These are phyloP conservation scores for Botrytis fabae DNA, from an alignment of 2,329 filamentous ascomycete genomes.

Conservation along the genomic window DNA sequence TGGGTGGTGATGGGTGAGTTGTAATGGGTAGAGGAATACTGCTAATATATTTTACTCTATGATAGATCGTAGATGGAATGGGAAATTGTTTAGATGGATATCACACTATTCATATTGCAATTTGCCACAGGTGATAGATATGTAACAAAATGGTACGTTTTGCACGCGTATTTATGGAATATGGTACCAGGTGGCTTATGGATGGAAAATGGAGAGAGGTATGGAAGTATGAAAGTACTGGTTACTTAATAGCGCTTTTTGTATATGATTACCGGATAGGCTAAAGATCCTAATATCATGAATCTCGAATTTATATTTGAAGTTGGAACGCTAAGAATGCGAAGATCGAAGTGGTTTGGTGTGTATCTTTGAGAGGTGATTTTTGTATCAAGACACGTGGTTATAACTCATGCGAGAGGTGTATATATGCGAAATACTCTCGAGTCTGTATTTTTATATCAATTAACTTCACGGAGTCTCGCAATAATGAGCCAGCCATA, in stretches of 20 bases:
- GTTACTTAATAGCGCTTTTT: not conserved
- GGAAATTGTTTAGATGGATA: not conserved
- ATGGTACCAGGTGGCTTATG: not conserved
- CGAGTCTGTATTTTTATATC: not conserved
- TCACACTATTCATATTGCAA: not conserved
- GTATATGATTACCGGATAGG: not conserved
- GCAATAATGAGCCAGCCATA: not conserved
- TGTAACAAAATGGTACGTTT: not conserved
- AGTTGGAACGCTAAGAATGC: not conserved
- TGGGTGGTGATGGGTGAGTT: no score
- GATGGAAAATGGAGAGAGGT: not conserved
- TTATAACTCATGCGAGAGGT: not conserved
- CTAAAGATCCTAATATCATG: not conserved
- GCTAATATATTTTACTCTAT: no score
- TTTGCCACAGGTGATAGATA: not conserved
- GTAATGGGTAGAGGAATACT: no score
- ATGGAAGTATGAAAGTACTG: not conserved
- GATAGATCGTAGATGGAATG: no score
- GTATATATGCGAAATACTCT: not conserved
- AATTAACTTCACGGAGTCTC: not conserved
- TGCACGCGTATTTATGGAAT: not conserved
- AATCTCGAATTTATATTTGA: not conserved
- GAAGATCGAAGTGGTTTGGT: no score
- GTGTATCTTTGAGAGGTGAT: not conserved
- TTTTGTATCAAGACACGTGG: not conserved